Evolutionary conservation across 2,329 filamentous ascomycete species (phyloP), one percentile per base, ranked within the genome.

Genomic region (Aspergillus piperis): DNA sequence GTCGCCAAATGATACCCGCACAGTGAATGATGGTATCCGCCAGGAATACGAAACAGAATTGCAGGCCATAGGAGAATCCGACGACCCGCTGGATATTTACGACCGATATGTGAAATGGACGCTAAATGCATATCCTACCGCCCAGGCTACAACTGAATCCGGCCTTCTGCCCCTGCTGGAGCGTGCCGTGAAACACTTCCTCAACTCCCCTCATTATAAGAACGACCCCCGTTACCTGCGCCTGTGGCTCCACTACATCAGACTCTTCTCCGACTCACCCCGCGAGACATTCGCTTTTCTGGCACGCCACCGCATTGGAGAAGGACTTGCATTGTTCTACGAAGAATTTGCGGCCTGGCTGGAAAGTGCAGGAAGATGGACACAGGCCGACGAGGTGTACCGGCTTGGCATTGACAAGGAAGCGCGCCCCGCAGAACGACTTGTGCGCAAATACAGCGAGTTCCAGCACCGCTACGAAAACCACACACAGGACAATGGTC

Each of bases 21-120:
- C 89, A 67, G 82, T 91, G 64, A 91, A 96, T 79, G 88, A 94
- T 73, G 86, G 85, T 58, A 89, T 90, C 67, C 87, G 94, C 66
- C 86, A 89, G 68, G 89, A 94, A 71, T 98, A 91, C 69, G 95
- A 99, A 77, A 84, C 87, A 11, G 95, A 98, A 75, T 78, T 98
- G 17, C 83, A 86, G 47, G 86, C 82, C 51, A 88, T 96, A 54
- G 85, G 86, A 64, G 95, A 99, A 74, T 91, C 91, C 0, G 95
- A 99, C 73, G 95, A 99, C 71, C 95, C 95, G 1, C 86, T 99
- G 51, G 95, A 98, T 70, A 86, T 97, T 63, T 99, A 92, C 80
- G 94, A 98, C 75, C 89, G 95, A 74, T 99, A 99, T 74, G 91
- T 98, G 60, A 92, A 92, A 78, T 99, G 95, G 95, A 96, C 93